phyloP scores from a whole-genome alignment of 768 basidiomycete species.

The Phaeolepiota aurea region DNA sequence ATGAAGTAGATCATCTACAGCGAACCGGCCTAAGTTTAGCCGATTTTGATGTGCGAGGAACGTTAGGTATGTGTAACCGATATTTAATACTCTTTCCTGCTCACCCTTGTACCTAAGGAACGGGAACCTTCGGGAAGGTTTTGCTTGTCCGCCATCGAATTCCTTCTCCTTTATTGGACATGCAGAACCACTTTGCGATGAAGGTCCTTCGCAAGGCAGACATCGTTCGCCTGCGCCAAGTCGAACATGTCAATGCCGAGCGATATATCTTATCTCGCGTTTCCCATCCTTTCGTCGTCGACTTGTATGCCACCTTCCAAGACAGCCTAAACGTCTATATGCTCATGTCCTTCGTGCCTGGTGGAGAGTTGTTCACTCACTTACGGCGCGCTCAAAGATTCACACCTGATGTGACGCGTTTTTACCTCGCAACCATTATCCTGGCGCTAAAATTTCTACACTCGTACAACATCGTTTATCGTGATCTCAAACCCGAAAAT shows the following conservation, averaged over 20 bases:
- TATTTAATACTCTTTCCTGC: constrained; percentile 6
- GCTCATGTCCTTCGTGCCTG: constrained; percentile 93
- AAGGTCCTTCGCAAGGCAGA: constrained; percentile 85
- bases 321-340: constrained; percentile 97
- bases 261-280: constrained; percentile 88
- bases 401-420: constrained; percentile 94
- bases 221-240: constrained; percentile 84
- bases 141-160: constrained; percentile 75
- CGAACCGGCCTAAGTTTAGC: constrained; percentile 55
- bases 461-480: constrained; percentile 95
- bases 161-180: constrained; percentile 33
- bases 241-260: constrained; percentile 97
- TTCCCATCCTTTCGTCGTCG: constrained; percentile 93
- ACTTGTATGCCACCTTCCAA: constrained; percentile 92
- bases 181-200: constrained; percentile 72
- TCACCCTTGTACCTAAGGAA: constrained; percentile 46
- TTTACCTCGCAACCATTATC: constrained; percentile 94
- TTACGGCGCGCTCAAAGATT: constrained; percentile 91
- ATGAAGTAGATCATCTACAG: constrained; percentile 59
- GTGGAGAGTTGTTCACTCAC: constrained; percentile 96
- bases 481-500: constrained; percentile 98
- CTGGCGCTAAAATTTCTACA: constrained; percentile 93
- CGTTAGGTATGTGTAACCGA: constrained; percentile 48
- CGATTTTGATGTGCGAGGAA: constrained; percentile 77
- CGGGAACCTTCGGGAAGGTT: constrained; percentile 94